Evolutionary conservation across 371 early-diverging fungal species (phyloP).

Genomic region (Batkoa obscura): DNA sequence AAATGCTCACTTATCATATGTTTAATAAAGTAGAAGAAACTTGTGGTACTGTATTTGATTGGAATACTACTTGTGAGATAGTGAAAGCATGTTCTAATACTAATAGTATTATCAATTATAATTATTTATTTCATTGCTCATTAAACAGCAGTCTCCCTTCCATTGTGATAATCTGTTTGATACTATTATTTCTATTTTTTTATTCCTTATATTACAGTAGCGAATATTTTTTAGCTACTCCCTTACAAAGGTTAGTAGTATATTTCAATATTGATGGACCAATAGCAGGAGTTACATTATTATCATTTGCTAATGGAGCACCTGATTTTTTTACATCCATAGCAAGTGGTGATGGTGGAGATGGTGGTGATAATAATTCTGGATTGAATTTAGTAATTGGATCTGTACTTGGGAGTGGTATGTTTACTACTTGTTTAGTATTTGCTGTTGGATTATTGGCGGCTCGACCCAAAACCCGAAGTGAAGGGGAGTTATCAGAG

Average conservation of each 20-base stretch:
- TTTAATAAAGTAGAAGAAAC: too few species aligned
- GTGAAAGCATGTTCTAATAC: too few species aligned
- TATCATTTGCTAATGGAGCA: conserved; percentile 11
- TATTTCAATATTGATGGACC: not conserved
- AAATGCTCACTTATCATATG: too few species aligned
- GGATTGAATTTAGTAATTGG: conserved; percentile 6
- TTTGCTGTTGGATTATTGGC: conserved; percentile 3
- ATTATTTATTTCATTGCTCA: too few species aligned
- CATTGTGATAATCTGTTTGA: too few species aligned
- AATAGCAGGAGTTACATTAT: conserved; percentile 10
- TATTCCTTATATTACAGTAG: too few species aligned
- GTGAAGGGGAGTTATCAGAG: not conserved
- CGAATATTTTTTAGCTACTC: not conserved
- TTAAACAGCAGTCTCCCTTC: too few species aligned
- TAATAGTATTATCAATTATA: too few species aligned
- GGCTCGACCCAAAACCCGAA: not conserved
- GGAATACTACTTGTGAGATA: too few species aligned
- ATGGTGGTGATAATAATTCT: not conserved
- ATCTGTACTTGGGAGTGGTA: conserved; percentile 6
- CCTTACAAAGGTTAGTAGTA: not conserved
- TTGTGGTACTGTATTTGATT: too few species aligned
- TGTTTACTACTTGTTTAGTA: conserved; percentile 6
- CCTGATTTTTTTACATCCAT: conserved; percentile 12
- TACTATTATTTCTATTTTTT: too few species aligned
- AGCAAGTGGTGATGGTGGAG: conserved; percentile 4